A percentile compares a stretch with the other conserved stretches of the same genome.
Evolutionary conservation across 495 filamentous ascomycete species (phyloP).

Genomic region (Pseudotulostoma volvatum): DNA sequence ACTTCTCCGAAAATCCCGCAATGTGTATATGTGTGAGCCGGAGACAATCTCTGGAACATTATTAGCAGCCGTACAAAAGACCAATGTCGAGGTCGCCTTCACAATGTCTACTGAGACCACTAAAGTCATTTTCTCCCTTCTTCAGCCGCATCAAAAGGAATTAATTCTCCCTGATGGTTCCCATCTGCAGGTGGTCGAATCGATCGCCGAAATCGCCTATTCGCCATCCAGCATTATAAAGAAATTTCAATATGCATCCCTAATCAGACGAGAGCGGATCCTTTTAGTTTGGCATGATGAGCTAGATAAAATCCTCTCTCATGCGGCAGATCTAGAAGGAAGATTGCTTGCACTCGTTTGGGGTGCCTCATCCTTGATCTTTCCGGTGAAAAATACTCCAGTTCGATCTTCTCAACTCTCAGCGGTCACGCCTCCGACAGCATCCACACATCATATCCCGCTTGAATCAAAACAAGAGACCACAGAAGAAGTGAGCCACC

Average conservation of each 20-base stretch:
- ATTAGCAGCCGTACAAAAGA: conserved; percentile 10
- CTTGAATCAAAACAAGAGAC: conserved; percentile 1
- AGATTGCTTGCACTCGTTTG: conserved; percentile 12
- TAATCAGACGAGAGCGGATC: conserved; percentile 18
- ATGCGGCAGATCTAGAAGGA: conserved; percentile 20
- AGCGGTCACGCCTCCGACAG: conserved; percentile 2
- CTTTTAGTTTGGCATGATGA: conserved; percentile 25
- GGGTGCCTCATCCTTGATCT: conserved; percentile 4
- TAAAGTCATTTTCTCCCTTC: conserved; percentile 12
- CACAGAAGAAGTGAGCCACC: not conserved
- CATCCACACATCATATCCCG: conserved; percentile 1
- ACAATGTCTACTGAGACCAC: conserved; percentile 24
- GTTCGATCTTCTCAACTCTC: not conserved
- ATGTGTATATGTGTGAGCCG: conserved; percentile 5
- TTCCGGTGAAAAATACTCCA: conserved; percentile 1
- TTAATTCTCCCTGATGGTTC: conserved; percentile 16
- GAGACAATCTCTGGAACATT: conserved; percentile 5
- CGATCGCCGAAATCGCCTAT: conserved; percentile 11
- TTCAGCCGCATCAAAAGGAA: conserved; percentile 20
- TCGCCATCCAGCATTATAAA: conserved; percentile 8
- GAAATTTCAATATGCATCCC: conserved; percentile 13
- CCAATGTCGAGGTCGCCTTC: conserved; percentile 18
- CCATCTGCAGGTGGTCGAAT: conserved; percentile 18
- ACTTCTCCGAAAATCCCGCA: conserved; percentile 4
- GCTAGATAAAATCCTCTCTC: conserved; percentile 17